Conservation (phyloP, 83 land plant genomes). For the Diphasiastrum complanatum region DNA sequence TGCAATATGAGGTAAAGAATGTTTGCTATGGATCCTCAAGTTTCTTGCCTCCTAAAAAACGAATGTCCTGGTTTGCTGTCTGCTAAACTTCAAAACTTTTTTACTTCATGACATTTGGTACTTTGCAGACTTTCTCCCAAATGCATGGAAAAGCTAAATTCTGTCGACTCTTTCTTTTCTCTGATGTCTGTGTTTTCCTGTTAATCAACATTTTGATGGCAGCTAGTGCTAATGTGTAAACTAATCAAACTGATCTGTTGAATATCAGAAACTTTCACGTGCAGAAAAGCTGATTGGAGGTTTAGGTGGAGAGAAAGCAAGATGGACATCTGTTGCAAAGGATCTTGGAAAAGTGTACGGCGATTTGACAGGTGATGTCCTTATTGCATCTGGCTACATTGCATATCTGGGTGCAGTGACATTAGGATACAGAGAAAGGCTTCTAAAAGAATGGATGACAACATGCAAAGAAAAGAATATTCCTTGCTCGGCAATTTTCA, state of each 20-base stretch:
- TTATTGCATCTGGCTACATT: constrained; percentile 37
- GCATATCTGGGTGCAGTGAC: constrained; percentile 42
- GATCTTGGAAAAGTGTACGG: constrained; percentile 22
- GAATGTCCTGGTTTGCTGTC: too few relatives aligned
- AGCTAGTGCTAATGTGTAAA: background rate
- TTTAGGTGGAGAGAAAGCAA: constrained; percentile 37
- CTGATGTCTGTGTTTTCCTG: too few relatives aligned
- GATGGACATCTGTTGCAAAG: constrained; percentile 32
- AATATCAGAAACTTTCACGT: constrained; percentile 32
- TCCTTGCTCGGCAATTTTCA: constrained; percentile 31
- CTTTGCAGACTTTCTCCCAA: too few relatives aligned
- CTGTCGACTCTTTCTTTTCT: too few relatives aligned
- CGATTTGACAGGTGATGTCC: constrained; percentile 30
- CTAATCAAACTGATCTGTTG: background rate
- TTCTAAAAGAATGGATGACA: constrained; percentile 22
- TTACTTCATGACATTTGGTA: too few relatives aligned
- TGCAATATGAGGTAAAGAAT: too few relatives aligned
- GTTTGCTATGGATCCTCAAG: too few relatives aligned
- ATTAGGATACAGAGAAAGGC: constrained; percentile 23
- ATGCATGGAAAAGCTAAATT: too few relatives aligned
- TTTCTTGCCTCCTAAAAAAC: too few relatives aligned
- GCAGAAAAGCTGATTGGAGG: constrained; percentile 39
- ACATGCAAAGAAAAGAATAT: constrained; percentile 25
- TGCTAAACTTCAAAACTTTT: too few relatives aligned
- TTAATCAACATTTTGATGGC: too few relatives aligned